phyloP scores from a whole-genome alignment of 2,329 filamentous ascomycete species.

The Daldinia eschscholtzii region DNA sequence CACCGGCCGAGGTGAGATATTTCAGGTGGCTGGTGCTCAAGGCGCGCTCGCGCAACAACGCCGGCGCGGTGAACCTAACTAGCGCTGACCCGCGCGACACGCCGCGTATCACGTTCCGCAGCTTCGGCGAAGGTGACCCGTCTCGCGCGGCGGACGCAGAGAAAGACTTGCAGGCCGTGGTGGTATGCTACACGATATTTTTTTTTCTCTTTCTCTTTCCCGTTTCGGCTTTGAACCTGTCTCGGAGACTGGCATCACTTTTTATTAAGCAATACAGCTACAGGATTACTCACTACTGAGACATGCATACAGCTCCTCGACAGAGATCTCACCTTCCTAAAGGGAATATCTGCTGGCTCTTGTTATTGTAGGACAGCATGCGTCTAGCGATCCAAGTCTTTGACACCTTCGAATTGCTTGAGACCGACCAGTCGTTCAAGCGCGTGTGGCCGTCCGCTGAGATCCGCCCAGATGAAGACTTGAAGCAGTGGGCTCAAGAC shows the following conservation, averaged over 20 bases:
- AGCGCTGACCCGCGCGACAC: constrained; percentile 73
- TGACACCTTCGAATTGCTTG: constrained; percentile 57
- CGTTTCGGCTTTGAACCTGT: background rate
- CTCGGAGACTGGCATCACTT: background rate
- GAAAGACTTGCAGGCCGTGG: constrained; percentile 65
- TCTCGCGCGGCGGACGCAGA: constrained; percentile 33
- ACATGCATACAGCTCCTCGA: background rate
- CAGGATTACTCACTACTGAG: background rate
- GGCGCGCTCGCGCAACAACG: constrained; percentile 68
- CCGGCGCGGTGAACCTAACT: constrained; percentile 71
- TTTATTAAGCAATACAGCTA: background rate
- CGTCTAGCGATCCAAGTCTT: constrained; percentile 63
- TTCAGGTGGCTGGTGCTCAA: constrained; percentile 65
- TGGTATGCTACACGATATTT: constrained; percentile 30
- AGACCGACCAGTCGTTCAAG: constrained; percentile 55
- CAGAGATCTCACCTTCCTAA: background rate
- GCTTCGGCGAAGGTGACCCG: constrained; percentile 62
- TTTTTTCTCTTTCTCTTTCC: background rate
- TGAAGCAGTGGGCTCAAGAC: constrained; percentile 47
- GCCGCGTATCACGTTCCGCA: constrained; percentile 73
- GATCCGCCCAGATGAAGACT: constrained; percentile 40
- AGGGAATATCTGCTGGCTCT: background rate
- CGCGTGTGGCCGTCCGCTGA: constrained; percentile 45
- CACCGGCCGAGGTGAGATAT: constrained; percentile 57
- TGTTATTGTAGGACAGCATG: constrained; percentile 61